Evolutionary conservation across 768 basidiomycete genomes (phyloP), one percentile per base, ranked within the genome.

Genomic region (Boletus rubropictus): DNA sequence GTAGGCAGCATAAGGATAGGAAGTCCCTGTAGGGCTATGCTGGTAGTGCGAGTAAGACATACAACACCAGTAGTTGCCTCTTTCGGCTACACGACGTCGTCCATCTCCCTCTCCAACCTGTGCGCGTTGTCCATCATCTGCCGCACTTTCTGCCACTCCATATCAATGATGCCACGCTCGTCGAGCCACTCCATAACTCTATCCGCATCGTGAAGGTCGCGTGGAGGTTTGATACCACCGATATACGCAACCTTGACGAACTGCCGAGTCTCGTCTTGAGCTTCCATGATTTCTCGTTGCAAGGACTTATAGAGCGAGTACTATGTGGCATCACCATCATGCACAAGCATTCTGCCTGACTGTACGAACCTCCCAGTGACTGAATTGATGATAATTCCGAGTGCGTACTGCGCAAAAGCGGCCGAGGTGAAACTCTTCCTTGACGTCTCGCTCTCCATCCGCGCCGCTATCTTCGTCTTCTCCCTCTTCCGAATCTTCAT

Each of bases 151-250:
- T 76, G 73, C 86, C 86, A 90, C 56, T 86, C 81, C 48, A 68
- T 68, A 15, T 82, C 77, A 48, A 90, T 81, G 35, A 86, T 62
- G 15, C 76, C 74, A 29, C 86, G 74, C 50, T 80, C 66, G 50
- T 89, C 88, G 9, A 92, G 73, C 86, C 87, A 89, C 20, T 87
- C 84, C 69, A 84, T 83, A 31, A 90, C 71, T n/a, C 68, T 79
- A 57, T 91, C 86, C n/a, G 84, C 84, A 56, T 90, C 80, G 11
- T 71, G 63, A 28, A 83, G 68, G 56, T 90, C 81, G 33, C 79
- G 64, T 0, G 89, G 89, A 17, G 85, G 85, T 46, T 72, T 59
- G 52, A 67, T 67, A 3, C 78, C 78, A 22, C 74, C 75, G 8
- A 70, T 64, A 55, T 73, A 80, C 7, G 82, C 77, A 20, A 86